A percentile compares a stretch with the other conserved stretches of the same genome.
phyloP scores from a whole-genome alignment of 129 eudicot genomes.

The Logfia minima region DNA sequence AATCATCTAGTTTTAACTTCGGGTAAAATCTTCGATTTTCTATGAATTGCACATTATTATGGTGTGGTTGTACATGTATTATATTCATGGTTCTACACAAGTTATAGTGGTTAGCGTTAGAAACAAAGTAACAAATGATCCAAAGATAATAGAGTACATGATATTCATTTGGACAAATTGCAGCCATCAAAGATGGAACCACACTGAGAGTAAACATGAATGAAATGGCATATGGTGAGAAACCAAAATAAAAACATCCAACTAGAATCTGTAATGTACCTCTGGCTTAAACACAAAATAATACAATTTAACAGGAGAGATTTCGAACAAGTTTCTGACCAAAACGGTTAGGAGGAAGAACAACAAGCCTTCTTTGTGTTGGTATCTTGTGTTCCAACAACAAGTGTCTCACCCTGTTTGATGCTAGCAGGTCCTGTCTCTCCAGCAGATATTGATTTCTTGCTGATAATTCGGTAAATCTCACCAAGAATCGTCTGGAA shows the following conservation, averaged over 20 bases:
- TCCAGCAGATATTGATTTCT: conserved; percentile 65
- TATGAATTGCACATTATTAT: neutral
- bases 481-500: conserved; percentile 85
- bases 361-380: conserved; percentile 74
- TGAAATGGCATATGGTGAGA: conserved; percentile 10
- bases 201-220: conserved; percentile 8
- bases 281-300: conserved; percentile 25
- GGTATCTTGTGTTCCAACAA: conserved; percentile 63
- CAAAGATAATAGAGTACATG: conserved; percentile 20
- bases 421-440: conserved; percentile 57
- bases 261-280: conserved; percentile 26
- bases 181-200: conserved; percentile 20
- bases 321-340: conserved; percentile 10
- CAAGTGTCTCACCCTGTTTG: conserved; percentile 77
- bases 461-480: conserved; percentile 80
- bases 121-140: neutral
- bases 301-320: conserved; percentile 12
- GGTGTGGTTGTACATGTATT: neutral
- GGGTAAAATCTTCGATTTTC: conserved; percentile 7
- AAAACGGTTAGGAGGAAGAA: conserved; percentile 43
- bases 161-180: conserved; percentile 15
- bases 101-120: neutral
- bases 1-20: conserved; percentile 12
- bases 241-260: conserved; percentile 20
- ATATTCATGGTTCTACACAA: neutral